Base-by-base conservation (phyloP, 768 basidiomycete species). In the Hygrocybe punicea region DNA sequence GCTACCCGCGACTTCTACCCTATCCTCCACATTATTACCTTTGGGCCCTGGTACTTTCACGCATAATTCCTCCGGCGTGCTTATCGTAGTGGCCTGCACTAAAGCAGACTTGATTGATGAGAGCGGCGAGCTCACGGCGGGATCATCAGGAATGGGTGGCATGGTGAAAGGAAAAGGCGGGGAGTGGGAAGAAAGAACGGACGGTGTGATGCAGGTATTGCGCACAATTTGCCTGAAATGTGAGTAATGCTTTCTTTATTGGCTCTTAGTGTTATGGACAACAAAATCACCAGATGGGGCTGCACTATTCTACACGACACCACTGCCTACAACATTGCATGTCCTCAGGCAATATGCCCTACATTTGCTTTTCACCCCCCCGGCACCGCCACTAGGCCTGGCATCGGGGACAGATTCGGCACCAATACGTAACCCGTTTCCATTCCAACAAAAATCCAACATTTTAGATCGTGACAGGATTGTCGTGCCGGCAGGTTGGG, bases 401-500 rank as follows among this genome's bases (percentile, higher is more conserved):
- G 76, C 63, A 67, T 80, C 60, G 70, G 87, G 58, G 73, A 84
- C 84, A 0, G 87, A 90, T 7, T 82, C 85, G 34, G 81, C 84
- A 4, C 84, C 87, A 5, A 74, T 77, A 24, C 84, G 87, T 37
- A 91, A 91, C 64, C 83, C 86, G 1, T 97, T 98, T 73, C 87
- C 92, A 0, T 98, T 97, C 72, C 74, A 79, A 3, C 83, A 91
- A 55, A 87, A 89, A 62, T 88, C 97, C 1, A 98, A 98, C 67
- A 88, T 91, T 0, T 77, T 98, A 46, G 97, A 98, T 68, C 85
- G 97, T 33, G 95, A 98, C 65, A 86, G 84, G 11, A 87, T 98
- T 51, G 83, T 97, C 44, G 85, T 98, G 6, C 97, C 96, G 1
- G 83, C 92, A 2, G 97, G 97, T 1, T 99, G 97, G 97, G 97